Conservation (phyloP, 495 filamentous ascomycete genomes). For the Friedmanniomyces simplex region DNA sequence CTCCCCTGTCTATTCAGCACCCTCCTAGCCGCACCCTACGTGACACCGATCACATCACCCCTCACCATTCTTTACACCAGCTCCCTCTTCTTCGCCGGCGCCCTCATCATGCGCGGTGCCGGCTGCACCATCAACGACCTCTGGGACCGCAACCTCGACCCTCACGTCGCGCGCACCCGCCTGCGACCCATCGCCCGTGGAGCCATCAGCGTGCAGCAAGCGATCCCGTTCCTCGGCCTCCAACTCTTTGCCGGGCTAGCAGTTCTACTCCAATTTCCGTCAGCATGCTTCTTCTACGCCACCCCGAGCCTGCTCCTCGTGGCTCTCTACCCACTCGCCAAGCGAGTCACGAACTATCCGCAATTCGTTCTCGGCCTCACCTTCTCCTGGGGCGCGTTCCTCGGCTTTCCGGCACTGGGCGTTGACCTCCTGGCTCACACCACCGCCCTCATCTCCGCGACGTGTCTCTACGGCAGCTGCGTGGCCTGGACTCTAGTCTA, state of each 20-base stretch:
- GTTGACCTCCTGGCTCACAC: constrained; percentile 62
- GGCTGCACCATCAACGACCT: constrained; percentile 97
- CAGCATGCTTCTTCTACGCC: constrained; percentile 74
- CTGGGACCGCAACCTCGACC: constrained; percentile 90
- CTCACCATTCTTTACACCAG: constrained; percentile 50
- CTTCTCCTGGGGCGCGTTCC: constrained; percentile 93
- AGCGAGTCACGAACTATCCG: constrained; percentile 88
- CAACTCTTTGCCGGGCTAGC: constrained; percentile 74
- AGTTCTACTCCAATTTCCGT: constrained; percentile 77
- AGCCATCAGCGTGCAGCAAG: constrained; percentile 64
- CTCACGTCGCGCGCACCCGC: constrained; percentile 75
- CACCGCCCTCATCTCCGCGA: constrained; percentile 55
- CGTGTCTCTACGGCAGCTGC: constrained; percentile 71
- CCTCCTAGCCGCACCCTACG: constrained; percentile 51
- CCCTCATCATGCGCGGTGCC: constrained; percentile 93
- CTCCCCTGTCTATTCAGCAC: constrained; percentile 92
- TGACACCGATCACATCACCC: constrained; percentile 47
- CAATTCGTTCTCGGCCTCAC: constrained; percentile 85
- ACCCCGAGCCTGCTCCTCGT: constrained; percentile 78
- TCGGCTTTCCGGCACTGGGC: constrained; percentile 91
- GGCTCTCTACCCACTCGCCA: constrained; percentile 77
- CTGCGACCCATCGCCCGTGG: constrained; percentile 81
- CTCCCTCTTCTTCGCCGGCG: constrained; percentile 74
- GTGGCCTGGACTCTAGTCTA: constrained; percentile 92
- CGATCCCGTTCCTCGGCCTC: constrained; percentile 67